Evolutionary conservation across 495 filamentous ascomycete species (phyloP).

Genomic region (Xylaria acuta): DNA sequence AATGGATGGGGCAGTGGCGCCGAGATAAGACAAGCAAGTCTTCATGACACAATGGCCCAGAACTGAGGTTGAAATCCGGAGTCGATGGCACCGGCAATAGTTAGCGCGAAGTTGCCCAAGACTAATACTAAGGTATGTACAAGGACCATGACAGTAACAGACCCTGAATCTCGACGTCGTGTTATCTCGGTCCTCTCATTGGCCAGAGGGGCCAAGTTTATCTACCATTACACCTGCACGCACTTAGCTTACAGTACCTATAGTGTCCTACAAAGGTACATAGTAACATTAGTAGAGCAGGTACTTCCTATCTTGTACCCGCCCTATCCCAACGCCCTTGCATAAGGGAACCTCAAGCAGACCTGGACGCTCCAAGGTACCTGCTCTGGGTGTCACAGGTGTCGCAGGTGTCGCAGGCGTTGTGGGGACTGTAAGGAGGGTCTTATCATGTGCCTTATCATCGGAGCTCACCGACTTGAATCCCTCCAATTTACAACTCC

Average conservation of each 20-base stretch:
- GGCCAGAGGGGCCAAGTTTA: slow-evolving; percentile 1
- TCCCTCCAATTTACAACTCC: background rate
- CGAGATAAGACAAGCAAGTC: slow-evolving; percentile 4
- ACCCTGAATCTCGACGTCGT: slow-evolving; percentile 8
- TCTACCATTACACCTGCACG: slow-evolving; percentile 6
- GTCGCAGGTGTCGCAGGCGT: background rate
- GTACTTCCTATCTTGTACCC: slow-evolving; percentile 20
- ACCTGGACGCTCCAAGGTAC: background rate
- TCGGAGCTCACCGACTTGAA: slow-evolving; percentile 20
- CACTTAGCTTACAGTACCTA: too few relatives aligned
- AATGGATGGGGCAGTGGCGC: background rate
- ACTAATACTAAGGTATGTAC: background rate
- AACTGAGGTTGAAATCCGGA: slow-evolving; percentile 15
- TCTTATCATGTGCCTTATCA: slow-evolving; percentile 11
- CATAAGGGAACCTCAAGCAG: background rate
- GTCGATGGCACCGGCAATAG: slow-evolving; percentile 16
- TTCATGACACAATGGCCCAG: background rate
- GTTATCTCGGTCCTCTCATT: slow-evolving; percentile 18
- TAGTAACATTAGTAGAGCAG: too few relatives aligned
- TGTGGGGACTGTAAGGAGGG: background rate
- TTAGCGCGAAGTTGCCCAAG: slow-evolving; percentile 15
- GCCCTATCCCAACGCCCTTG: background rate
- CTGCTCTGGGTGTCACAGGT: background rate
- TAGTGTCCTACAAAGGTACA: too few relatives aligned
- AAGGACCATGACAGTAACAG: too few relatives aligned